Evolutionary conservation across 129 eudicot genomes (phyloP).

Genomic region (sunflower (Helianthus annuus)): HanXRQr2.0-SUNRISE NC_035436.2:60868035-60868534

Average conservation of each 20-base stretch:
- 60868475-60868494: conserved; percentile 62
- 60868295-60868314: background rate
- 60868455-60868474: conserved; percentile 71
- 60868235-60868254: conserved; percentile 11
- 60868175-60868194: conserved; percentile 27
- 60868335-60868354: too few relatives aligned
- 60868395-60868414: conserved; percentile 69
- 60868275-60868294: too few relatives aligned
- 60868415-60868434: conserved; percentile 74
- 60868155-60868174: conserved; percentile 9
- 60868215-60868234: background rate
- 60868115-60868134: conserved; percentile 30
- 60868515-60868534: conserved; percentile 57
- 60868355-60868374: too few relatives aligned
- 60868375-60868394: conserved; percentile 10
- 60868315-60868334: too few relatives aligned
- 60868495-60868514: conserved; percentile 44
- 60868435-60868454: conserved; percentile 82
- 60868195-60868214: conserved; percentile 32
- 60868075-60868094: conserved; percentile 35
- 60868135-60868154: conserved; percentile 11
- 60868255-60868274: background rate
- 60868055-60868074: conserved; percentile 17
- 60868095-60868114: conserved; percentile 29
- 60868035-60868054: background rate